phyloP scores from a whole-genome alignment of 352 stramenopile species.

The Globisporangium acanthophoron region DNA sequence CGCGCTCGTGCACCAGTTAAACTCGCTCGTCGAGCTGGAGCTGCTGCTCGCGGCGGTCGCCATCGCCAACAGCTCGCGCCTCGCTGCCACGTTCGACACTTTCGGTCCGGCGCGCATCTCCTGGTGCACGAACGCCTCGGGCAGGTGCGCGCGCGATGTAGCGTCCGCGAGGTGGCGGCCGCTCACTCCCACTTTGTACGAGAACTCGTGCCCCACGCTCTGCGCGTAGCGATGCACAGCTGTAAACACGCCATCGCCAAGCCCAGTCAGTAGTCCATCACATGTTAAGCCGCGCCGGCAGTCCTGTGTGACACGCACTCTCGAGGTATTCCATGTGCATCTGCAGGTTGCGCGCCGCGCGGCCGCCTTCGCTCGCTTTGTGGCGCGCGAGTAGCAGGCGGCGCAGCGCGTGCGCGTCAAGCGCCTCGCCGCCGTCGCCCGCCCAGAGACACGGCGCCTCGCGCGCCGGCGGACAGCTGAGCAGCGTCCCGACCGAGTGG shows the following conservation, averaged over 20 bases:
- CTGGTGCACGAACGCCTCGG: conserved; percentile 51
- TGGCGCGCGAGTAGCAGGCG: conserved; percentile 42
- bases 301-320: conserved; percentile 21
- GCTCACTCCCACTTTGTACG: conserved; percentile 66
- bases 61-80: conserved; percentile 21
- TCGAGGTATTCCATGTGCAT: conserved; percentile 77
- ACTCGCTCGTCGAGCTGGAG: conserved; percentile 16
- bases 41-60: conserved; percentile 10
- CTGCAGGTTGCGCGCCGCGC: conserved; percentile 44
- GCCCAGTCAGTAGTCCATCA: too few species aligned
- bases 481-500: conserved; percentile 42
- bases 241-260: conserved; percentile 9
- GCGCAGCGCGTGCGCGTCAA: conserved; percentile 35
- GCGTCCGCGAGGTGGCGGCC: conserved; percentile 50
- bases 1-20: conserved; percentile 69
- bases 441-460: conserved; percentile 49
- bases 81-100: not conserved
- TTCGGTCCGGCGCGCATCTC: conserved; percentile 31
- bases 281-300: too few species aligned
- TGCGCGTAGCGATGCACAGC: conserved; percentile 58
- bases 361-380: conserved; percentile 19
- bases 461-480: conserved; percentile 28
- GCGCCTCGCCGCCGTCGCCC: conserved; percentile 30
- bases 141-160: conserved; percentile 29
- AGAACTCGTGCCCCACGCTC: conserved; percentile 48